Base-by-base conservation (phyloP, 495 filamentous ascomycete species). In the Cercophora scortea region DNA sequence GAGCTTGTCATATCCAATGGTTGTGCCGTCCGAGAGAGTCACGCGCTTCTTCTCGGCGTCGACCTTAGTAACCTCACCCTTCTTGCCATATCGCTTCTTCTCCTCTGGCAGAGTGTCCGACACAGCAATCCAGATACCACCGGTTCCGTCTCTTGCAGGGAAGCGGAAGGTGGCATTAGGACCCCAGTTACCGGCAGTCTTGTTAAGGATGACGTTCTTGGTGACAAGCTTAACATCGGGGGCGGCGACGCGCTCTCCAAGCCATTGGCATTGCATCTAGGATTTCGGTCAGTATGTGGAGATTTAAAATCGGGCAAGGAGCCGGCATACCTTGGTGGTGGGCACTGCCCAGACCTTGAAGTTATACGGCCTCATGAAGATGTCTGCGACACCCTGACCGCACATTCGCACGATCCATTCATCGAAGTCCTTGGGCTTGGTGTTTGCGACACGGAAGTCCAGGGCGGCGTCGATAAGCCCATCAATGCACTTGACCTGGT, bases 351-450 rank as follows among this genome's bases (percentile, higher is more conserved):
- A 99, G 66, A 97, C 93, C 76, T 99, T 99, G 84, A 83, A 97
- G 82, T 99, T 99, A 81, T 99, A 99, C 43, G 93, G 93, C 61
- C 94, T 77, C 93, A 99, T 99, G 84, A 99, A 99, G 50, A 91
- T 75, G 70, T 99, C 84, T 53, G 93, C 93, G 57, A 99, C 79
- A 59, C 94, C 93, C 58, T 74, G 72, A 62, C 93, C 93, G 80
- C 89, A 92, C 75, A 83, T 94, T 52, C 92, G 83, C 56, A 97
- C 69, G 63, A 99, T 97, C 93, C 93, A 97, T 77, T 97, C 90
- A 62, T 99, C 94, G 59, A 99, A 99, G 75, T 90, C 77, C 74
- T 88, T 86, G 47, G 94, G 93, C 77, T 96, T 96, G 47, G 82
- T 88, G 74, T 81, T 92, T 55, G 88, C 71, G 33, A 92, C 88